phyloP scores from a whole-genome alignment of 108 stramenopile species.

The Cyclotella choctawhatcheeana region DNA sequence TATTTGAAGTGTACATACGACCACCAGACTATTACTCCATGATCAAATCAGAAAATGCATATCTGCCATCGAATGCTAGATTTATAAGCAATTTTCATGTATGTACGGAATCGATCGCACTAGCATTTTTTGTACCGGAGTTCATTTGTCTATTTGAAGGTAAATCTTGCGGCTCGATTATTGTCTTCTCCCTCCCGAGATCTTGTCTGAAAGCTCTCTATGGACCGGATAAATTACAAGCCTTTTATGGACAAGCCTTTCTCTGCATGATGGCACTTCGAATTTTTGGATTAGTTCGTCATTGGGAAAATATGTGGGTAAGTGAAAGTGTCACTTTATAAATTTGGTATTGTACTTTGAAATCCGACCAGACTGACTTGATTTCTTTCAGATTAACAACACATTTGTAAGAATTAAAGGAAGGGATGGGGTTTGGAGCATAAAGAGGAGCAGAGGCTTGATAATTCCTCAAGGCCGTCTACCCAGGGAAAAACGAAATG shows the following conservation, averaged over 20 bases:
- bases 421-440: slow-evolving; percentile 43
- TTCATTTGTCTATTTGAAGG: slow-evolving; percentile 59
- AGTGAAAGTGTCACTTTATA: too few species aligned
- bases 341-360: too few species aligned
- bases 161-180: slow-evolving; percentile 34
- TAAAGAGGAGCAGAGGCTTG: slow-evolving; percentile 38
- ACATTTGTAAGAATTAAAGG: slow-evolving; percentile 51
- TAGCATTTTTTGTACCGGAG: slow-evolving; percentile 70
- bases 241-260: slow-evolving; percentile 51
- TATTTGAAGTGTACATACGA: slow-evolving; percentile 76
- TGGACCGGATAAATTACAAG: slow-evolving; percentile 44
- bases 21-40: slow-evolving; percentile 65
- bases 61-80: slow-evolving; percentile 69
- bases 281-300: slow-evolving; percentile 80
- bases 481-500: slow-evolving; percentile 24
- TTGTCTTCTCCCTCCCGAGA: slow-evolving; percentile 22
- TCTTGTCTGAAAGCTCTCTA: slow-evolving; percentile 41
- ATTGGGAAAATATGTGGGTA: slow-evolving; percentile 85
- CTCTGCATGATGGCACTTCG: slow-evolving; percentile 63
- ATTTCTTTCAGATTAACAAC: too few species aligned
- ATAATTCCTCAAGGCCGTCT: slow-evolving; percentile 31
- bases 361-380: too few species aligned
- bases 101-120: slow-evolving; percentile 66
- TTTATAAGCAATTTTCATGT: slow-evolving; percentile 76
- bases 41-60: slow-evolving; percentile 73